Percentiles rank a stretch among this genome's conserved stretches.
Evolutionary conservation across 2,329 filamentous ascomycete species (phyloP).

Genomic region (Dactylellina cionopaga): DNA sequence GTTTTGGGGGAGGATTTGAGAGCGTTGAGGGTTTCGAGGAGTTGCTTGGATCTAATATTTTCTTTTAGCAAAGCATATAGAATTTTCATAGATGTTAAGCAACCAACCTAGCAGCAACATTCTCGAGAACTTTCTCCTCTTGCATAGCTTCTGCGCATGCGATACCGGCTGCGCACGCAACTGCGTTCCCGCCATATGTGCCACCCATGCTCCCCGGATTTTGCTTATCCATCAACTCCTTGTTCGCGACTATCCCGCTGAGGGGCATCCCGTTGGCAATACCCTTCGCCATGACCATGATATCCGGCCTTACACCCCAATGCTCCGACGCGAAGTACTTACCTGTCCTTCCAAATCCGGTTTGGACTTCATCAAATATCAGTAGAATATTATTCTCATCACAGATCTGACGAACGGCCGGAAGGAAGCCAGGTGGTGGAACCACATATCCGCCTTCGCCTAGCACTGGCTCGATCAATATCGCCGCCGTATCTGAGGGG

Average conservation of each 20-base stretch:
- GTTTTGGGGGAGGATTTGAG: constrained; percentile 56
- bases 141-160: constrained; percentile 60
- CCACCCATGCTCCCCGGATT: constrained; percentile 61
- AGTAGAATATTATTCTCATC: constrained; percentile 63
- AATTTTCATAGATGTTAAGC: too few relatives aligned
- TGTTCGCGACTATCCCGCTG: constrained; percentile 58
- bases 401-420: constrained; percentile 61
- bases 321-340: constrained; percentile 63
- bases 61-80: too few relatives aligned
- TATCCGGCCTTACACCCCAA: constrained; percentile 62
- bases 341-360: constrained; percentile 63
- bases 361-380: constrained; percentile 63
- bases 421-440: constrained; percentile 58
- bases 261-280: constrained; percentile 58
- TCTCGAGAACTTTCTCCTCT: constrained; percentile 60
- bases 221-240: constrained; percentile 61
- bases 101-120: constrained; percentile 59
- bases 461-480: constrained; percentile 60
- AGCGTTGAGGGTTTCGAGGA: constrained; percentile 55
- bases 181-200: constrained; percentile 61
- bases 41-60: constrained; percentile 54
- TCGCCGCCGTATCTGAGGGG: constrained; percentile 60
- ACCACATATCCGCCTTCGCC: constrained; percentile 61
- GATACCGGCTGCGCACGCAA: constrained; percentile 60
- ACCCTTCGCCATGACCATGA: constrained; percentile 61